phyloP scores from a whole-genome alignment of 2,329 filamentous ascomycete species.

The Pyricularia sp. region DNA sequence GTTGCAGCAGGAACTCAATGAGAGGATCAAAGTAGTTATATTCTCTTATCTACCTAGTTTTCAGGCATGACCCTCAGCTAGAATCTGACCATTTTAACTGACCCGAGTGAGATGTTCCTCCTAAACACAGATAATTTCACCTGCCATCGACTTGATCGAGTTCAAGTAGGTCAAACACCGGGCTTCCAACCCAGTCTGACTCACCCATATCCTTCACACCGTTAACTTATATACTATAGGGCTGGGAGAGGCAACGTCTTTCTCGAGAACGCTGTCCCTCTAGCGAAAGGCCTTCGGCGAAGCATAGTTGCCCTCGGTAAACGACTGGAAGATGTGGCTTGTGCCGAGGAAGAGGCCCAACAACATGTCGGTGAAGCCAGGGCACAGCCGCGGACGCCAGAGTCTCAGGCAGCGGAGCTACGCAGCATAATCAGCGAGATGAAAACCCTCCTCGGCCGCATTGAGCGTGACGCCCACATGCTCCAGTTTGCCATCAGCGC shows the following conservation, averaged over 20 bases:
- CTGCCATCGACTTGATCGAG: conserved; percentile 86
- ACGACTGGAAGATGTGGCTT: conserved; percentile 61
- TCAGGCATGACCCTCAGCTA: not conserved
- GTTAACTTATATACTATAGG: conserved; percentile 14
- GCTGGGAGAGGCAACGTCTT: conserved; percentile 44
- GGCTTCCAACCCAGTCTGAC: not conserved
- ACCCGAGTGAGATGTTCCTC: not conserved
- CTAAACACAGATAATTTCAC: conserved; percentile 62
- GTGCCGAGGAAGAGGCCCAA: conserved; percentile 44
- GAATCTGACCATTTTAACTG: not conserved
- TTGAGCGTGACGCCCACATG: conserved; percentile 85
- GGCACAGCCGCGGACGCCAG: conserved; percentile 36
- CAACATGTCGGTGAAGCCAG: conserved; percentile 23
- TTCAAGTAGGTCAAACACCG: conserved; percentile 52
- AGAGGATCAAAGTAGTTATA: conserved; percentile 66
- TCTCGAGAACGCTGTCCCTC: conserved; percentile 73
- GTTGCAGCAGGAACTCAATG: conserved; percentile 67
- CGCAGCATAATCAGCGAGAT: conserved; percentile 65
- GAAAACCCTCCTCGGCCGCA: conserved; percentile 61
- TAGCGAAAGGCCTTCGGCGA: conserved; percentile 74
- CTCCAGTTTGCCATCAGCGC: conserved; percentile 92
- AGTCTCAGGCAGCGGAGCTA: conserved; percentile 55
- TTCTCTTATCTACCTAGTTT: not conserved
- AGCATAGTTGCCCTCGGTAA: conserved; percentile 76
- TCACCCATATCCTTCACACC: not conserved